Evolutionary conservation across 495 filamentous ascomycete genomes (phyloP), one percentile per base, ranked within the genome.

Genomic region (Podospora appendiculata): DNA sequence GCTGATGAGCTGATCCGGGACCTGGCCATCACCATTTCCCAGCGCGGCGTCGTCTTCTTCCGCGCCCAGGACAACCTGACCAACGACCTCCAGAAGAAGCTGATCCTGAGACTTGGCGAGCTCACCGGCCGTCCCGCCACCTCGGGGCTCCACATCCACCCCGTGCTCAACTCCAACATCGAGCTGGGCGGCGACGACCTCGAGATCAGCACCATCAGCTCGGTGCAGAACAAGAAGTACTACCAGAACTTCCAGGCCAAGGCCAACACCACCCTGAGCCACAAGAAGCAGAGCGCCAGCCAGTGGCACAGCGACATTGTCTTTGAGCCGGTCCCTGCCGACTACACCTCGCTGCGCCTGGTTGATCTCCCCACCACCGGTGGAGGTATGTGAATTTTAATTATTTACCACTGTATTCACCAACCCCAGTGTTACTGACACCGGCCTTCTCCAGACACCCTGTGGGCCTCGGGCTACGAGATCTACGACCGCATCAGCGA

Each of bases 1-100:
- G 75, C 82, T 0, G 83, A 86, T 54, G 80, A 86, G 41, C 68
- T 87, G 11, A 61, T 90, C 34, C 68, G 79, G 0, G 85, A 89
- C 36, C 70, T 89, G 0, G 83, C 85, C n/a, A 78, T 87, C 34
- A 87, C 81, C 13, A 80, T 90, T 56, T 89, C 86, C n/a, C 82
- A 84, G 58, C 78, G 86, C 0, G 85, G 86, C 1, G 87, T 91
- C 0, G 87, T 90, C 32, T 90, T 89, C 68, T 88, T 91, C 70
- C 84, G 86, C 13, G 76, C 78, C 18, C 87, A 90, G 60, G 78
- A 87, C 57, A 72, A 61, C 48, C 61, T 73, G 35, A 67, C 64
- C 51, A 66, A 72, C 45, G 69, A 73, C 3, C 64, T 70, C 13
- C 69, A 73, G 53, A 90, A 89, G 62, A 74, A 80, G 47, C 73